phyloP scores from a whole-genome alignment of 2,329 filamentous ascomycete species.

The Volutella citrinella region DNA sequence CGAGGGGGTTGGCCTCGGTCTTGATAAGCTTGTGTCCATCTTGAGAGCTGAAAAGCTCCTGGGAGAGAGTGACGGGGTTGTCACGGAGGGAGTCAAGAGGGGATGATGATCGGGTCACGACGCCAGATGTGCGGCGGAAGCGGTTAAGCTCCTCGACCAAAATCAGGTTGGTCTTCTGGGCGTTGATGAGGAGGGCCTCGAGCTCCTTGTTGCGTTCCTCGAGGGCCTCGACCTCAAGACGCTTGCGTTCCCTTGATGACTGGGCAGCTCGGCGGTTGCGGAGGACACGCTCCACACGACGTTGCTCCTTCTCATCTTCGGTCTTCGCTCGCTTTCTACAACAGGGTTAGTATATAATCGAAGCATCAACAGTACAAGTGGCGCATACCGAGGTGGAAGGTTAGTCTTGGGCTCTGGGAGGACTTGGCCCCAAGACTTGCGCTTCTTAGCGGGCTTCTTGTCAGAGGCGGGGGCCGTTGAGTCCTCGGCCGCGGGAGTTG shows the following conservation, averaged over 20 bases:
- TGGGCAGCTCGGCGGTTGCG: slow-evolving; percentile 94
- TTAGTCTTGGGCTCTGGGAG: slow-evolving; percentile 96
- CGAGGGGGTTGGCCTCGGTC: slow-evolving; percentile 31
- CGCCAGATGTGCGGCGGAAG: slow-evolving; percentile 43
- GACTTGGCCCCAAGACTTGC: slow-evolving; percentile 98
- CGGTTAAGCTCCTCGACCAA: slow-evolving; percentile 50
- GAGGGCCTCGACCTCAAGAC: slow-evolving; percentile 81
- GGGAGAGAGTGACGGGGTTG: slow-evolving; percentile 55
- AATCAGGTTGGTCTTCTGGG: slow-evolving; percentile 51
- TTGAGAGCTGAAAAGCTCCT: slow-evolving; percentile 54
- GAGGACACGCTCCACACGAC: slow-evolving; percentile 93
- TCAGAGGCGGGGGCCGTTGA: slow-evolving; percentile 29
- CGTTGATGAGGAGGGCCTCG: slow-evolving; percentile 58
- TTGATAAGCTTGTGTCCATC: slow-evolving; percentile 32
- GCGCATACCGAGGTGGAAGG: slow-evolving; percentile 75
- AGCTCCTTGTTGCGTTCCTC: slow-evolving; percentile 73
- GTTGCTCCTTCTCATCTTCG: slow-evolving; percentile 97
- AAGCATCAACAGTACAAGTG: not conserved
- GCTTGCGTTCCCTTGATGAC: slow-evolving; percentile 92
- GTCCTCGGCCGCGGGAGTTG: slow-evolving; percentile 20
- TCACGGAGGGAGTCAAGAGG: slow-evolving; percentile 41
- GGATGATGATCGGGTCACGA: slow-evolving; percentile 38
- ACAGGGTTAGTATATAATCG: slow-evolving; percentile 22
- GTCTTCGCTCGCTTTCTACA: slow-evolving; percentile 93
- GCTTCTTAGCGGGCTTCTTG: slow-evolving; percentile 83